Conservation (phyloP, 371 early-diverging fungal genomes). For the Choanephora cucurbitarum region DNA sequence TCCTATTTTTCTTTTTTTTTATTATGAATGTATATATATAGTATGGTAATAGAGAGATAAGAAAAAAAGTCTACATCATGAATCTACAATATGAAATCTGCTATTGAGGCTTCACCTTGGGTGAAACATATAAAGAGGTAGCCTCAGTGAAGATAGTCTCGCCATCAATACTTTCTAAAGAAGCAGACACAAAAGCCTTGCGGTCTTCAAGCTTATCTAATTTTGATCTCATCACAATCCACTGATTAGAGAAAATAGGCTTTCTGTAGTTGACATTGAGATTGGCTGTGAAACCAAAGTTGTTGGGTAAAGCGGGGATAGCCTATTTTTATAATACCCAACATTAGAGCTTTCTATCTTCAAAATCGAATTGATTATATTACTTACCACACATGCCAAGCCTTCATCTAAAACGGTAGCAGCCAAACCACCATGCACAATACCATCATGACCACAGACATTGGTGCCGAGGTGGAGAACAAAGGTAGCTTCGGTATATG, state of each 20-base stretch:
- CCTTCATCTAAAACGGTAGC: constrained; percentile 75
- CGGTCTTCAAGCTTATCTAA: constrained; percentile 67
- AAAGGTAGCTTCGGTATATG: constrained; percentile 33
- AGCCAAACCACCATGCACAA: constrained; percentile 79
- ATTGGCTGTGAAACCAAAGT: constrained; percentile 76
- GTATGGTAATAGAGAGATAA: too few species aligned
- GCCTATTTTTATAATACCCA: constrained; percentile 30
- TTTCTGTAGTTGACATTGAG: constrained; percentile 72
- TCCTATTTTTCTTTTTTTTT: too few species aligned
- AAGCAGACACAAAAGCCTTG: constrained; percentile 69
- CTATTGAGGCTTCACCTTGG: constrained; percentile 26
- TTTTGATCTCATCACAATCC: constrained; percentile 66
- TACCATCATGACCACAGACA: constrained; percentile 71
- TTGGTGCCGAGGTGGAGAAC: constrained; percentile 47
- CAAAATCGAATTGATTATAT: background rate
- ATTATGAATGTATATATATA: too few species aligned
- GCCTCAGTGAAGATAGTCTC: constrained; percentile 61
- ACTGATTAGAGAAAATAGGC: constrained; percentile 70
- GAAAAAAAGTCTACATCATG: too few species aligned
- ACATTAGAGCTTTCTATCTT: too few species aligned
- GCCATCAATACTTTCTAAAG: constrained; percentile 57
- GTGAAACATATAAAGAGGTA: constrained; percentile 67
- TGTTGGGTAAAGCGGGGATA: constrained; percentile 61
- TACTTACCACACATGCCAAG: constrained; percentile 58
- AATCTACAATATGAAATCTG: background rate